Conservation (phyloP, 148 eudicot genomes). For the Gaultheria prostrata region DNA sequence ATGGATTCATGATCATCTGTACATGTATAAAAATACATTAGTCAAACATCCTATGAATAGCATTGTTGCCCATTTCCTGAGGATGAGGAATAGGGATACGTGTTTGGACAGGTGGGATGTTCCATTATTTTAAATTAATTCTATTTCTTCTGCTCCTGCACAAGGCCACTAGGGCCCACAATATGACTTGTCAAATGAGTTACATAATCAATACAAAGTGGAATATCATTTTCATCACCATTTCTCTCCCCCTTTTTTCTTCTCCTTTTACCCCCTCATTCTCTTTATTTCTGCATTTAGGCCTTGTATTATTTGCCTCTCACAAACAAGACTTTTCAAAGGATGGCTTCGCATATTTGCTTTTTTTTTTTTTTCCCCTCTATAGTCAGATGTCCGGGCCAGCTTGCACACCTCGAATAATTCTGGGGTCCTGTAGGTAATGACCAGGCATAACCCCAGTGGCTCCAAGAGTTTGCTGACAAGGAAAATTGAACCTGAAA, state of each 20-base stretch:
- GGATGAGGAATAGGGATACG: constrained; percentile 14
- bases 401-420: too few species aligned
- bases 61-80: constrained; percentile 16
- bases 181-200: background rate
- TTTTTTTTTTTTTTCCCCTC: too few species aligned
- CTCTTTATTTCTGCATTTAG: background rate
- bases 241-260: background rate
- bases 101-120: constrained; percentile 13
- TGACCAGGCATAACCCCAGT: too few species aligned
- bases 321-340: constrained; percentile 14
- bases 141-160: constrained; percentile 2
- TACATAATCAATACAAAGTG: constrained; percentile 3
- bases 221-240: constrained; percentile 20
- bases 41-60: background rate
- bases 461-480: too few species aligned
- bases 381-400: too few species aligned
- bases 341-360: too few species aligned
- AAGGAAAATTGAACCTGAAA: too few species aligned
- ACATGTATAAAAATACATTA: background rate
- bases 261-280: background rate
- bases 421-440: too few species aligned
- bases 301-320: constrained; percentile 19
- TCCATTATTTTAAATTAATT: background rate
- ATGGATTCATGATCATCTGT: background rate
- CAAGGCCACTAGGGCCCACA: constrained; percentile 2